phyloP scores from a whole-genome alignment of 2,329 filamentous ascomycete species.

The Fusarium piperis region DNA sequence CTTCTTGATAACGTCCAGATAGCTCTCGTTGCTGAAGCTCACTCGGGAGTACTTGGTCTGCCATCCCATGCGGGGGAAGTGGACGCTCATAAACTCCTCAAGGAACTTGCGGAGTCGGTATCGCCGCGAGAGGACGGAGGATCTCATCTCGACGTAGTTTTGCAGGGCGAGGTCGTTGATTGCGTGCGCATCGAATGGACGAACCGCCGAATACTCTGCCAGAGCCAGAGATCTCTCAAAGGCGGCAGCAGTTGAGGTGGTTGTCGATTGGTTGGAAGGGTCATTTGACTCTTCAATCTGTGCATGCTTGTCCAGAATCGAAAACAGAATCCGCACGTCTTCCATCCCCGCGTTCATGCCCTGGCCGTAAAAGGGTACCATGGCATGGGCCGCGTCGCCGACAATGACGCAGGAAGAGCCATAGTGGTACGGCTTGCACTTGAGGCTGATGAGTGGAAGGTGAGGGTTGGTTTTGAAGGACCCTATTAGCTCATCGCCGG shows the following conservation, averaged over 20 bases:
- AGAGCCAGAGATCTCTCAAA: constrained; percentile 73
- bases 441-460: constrained; percentile 91
- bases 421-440: constrained; percentile 90
- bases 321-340: constrained; percentile 89
- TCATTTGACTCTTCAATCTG: constrained; percentile 57
- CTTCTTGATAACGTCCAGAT: constrained; percentile 80
- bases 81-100: constrained; percentile 83
- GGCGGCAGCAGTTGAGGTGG: constrained; percentile 55
- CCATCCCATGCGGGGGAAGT: constrained; percentile 83
- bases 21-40: constrained; percentile 92
- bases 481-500: constrained; percentile 71
- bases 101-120: constrained; percentile 86
- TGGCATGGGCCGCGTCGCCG: constrained; percentile 94
- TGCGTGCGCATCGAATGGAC: constrained; percentile 81
- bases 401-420: constrained; percentile 81
- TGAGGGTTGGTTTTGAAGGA: constrained; percentile 88
- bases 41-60: constrained; percentile 92
- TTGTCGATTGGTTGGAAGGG: constrained; percentile 45
- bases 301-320: constrained; percentile 76
- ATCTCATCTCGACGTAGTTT: constrained; percentile 95
- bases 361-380: constrained; percentile 98
- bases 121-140: constrained; percentile 78
- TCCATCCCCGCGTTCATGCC: constrained; percentile 98
- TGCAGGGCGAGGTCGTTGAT: constrained; percentile 92
- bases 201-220: constrained; percentile 76